Evolutionary conservation across 83 land plant genomes (phyloP), one percentile per base, ranked within the genome.

Genomic region (Thuja plicata): DNA sequence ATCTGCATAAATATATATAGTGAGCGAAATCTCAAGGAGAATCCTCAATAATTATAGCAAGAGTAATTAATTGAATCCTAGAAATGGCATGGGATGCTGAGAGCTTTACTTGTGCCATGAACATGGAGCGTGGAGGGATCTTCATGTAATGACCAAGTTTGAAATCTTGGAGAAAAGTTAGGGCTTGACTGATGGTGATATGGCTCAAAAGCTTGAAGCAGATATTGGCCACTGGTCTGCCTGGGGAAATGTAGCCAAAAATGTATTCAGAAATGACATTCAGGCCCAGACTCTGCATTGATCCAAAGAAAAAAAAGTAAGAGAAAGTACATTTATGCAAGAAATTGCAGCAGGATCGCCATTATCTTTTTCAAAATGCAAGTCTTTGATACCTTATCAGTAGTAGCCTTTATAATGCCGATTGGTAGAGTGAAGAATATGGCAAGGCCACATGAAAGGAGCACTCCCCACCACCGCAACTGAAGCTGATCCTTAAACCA

Each of bases 81-180:
- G 41, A 2, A 32, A 71, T n/a, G 52, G 45, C 78, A 85, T 32
- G 32, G 48, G 57, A 70, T n/a, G 24, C 13, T 35, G 3, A 43
- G 13, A 85, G 11, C 50, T 60, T 66, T 32, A 97, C 99, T 94
- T 97, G 99, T 38, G 95, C 97, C 92, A 94, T 93, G 93, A 96
- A 97, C 98, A 97, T 97, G 16, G 94, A 89, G 74, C 95, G 95
- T 10, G 99, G 99, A 85, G 99, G 99, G 38, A 97, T 94, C 85
- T 97, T 97, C 99, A 97, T 97, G 92, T 96, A 97, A 91, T 97
- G 99, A 27, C 98, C 99, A 38, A 96, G 93, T 89, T 97, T 97
- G 93, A 97, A 97, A 87, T 97, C 98, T 92, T 94, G 95, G 71
- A 97, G 89, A 87, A 97, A 97, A 43, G 94, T 90, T 19, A 96